Evolutionary conservation across 768 basidiomycete genomes (phyloP), one percentile per base, ranked within the genome.

Genomic region (Nevesoporus exiguus): DNA sequence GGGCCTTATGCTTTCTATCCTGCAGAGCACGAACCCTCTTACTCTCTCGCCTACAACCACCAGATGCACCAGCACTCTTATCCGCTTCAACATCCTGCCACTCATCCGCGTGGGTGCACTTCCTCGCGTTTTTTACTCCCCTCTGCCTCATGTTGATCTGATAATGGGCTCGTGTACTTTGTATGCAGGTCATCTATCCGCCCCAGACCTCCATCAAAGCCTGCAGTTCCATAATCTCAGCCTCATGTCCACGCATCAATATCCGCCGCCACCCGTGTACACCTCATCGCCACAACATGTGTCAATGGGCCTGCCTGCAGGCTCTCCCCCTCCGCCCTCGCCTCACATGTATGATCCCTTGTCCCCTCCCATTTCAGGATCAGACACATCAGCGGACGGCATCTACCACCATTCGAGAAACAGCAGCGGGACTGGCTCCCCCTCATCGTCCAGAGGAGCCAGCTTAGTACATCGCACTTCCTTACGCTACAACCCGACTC

Each of bases 351-450:
- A 91, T 73, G 88, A 88, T 76, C 85, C 89, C 69, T 76, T 90
- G 64, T 90, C 88, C 52, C 90, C 90, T 69, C 88, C 86, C 74
- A 78, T 90, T 68, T 91, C 89, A 77, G 89, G 89, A 76, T 91
- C 90, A 75, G 90, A 92, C 74, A 88, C 88, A 69, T 91, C 90
- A 67, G 87, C 79, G 63, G 88, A 90, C 81, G 87, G 86, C 65
- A 71, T 85, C 56, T 85, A 90, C 79, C 85, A 87, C 75, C 77
- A 77, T 61, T 88, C 87, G 57, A 76, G 80, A 69, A 88, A 89
- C 76, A 86, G 84, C 68, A 82, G 84, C 69, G 73, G 77, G 61
- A 81, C 85, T 51, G 86, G 86, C 64, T 91, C 90, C 58, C 85
- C 89, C 45, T 81, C 86, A 27, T 87, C 88, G 34, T 90, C 89